Conservation (phyloP, 345 rosid species). For the Brassica nigra region DNA sequence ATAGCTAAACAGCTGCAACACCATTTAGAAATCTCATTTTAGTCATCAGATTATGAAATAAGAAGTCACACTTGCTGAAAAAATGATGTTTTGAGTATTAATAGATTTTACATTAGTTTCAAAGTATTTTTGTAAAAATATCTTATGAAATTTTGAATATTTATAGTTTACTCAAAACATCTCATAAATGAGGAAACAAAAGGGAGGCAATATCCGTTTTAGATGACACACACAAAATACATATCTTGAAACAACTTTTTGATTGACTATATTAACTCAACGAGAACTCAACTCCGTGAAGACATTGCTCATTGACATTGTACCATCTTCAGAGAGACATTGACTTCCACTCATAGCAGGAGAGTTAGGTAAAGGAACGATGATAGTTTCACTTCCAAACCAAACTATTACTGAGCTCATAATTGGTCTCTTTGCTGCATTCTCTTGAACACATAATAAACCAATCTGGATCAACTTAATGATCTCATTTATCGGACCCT, state of each 20-base stretch:
- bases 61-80: not conserved
- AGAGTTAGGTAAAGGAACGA: not conserved
- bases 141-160: too few relatives aligned
- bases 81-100: too few relatives aligned
- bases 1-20: not conserved
- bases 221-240: not conserved
- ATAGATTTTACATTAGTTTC: too few relatives aligned
- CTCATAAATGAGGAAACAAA: not conserved
- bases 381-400: not conserved
- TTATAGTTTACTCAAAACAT: not conserved
- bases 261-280: not conserved
- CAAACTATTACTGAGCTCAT: not conserved
- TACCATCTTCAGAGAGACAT: not conserved
- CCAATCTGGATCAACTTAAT: not conserved
- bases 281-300: not conserved
- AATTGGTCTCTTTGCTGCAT: not conserved
- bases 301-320: not conserved
- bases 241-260: not conserved
- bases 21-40: not conserved
- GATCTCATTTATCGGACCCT: not conserved
- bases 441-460: not conserved
- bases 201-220: not conserved
- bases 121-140: too few relatives aligned
- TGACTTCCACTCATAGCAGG: not conserved
- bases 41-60: not conserved